Evolutionary conservation across 2,329 filamentous ascomycete genomes (phyloP), one percentile per base, ranked within the genome.

Genomic region (Xylaria multiplex): DNA sequence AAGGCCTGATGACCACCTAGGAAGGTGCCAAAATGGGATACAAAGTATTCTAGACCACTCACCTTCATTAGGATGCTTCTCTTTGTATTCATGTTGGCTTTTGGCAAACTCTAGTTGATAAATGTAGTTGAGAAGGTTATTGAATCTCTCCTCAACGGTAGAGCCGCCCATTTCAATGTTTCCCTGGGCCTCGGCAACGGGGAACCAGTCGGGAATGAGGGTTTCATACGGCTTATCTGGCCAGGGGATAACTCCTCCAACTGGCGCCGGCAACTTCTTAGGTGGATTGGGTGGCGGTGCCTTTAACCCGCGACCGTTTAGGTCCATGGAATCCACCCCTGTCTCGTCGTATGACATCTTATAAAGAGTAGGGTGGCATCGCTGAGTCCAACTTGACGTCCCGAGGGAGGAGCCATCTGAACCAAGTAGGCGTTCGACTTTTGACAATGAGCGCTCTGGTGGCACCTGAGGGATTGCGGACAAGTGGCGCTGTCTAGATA

Each of bases 131-230:
- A 70, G 63, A 7, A 75, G 67, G n/a, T 52, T 46, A 2, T 40
- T 59, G 56, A 60, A 75, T 30, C 66, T 59, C 9, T 59, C 58
- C 22, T 68, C 50, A 32, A 32, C 13, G 3, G 66, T 69, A 7
- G n/a, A 7, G 13, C 72, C 72, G 1, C 14, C 14, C 8, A 69
- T 49, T n/a, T 59, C 35, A n/a, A 71, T 22, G 8, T 55, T 49
- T 24, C 62, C 54, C n/a, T 53, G 52, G 22, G 46, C 32, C n/a
- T 66, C 65, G 16, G 65, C 56, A 2, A 69, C 35, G 6, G 27
- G 22, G 50, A 75, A 75, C 73, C 73, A 75, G 4, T 75, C 73
- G 6, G 73, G 73, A 24, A 75, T 60, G 19, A 53, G 53, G 9
- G 62, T 62, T 22, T 61, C 22, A 27, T 55, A 49, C 2, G 61